Evolutionary conservation across 2,329 filamentous ascomycete genomes (phyloP), one percentile per base, ranked within the genome.

Genomic region (Septoria petroselini): DNA sequence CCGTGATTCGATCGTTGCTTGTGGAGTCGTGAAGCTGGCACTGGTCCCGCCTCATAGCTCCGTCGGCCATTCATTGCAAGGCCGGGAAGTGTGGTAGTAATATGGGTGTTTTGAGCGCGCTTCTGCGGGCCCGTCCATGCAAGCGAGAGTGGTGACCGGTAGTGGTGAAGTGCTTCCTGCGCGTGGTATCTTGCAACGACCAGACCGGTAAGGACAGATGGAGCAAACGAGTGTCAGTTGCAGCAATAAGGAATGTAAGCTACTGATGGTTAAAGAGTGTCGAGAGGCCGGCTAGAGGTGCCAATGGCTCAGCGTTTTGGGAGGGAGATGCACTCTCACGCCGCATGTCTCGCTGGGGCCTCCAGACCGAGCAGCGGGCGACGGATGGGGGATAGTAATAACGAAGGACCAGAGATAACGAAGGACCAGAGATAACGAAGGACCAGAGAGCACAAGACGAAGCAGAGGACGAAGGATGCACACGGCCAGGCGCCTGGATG

Each of bases 1-100:
- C 53, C 58, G 18, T 51, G 46, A 33, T 48, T 53, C 4, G 60
- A 58, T 18, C 50, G 48, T 38, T 64, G 58, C 53, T 63, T 62
- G 43, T 57, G 57, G 30, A 62, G 33, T 12, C 54, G 54, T 30
- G 48, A 41, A 8, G 48, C 19, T n/a, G 54, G 41, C 21, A 17
- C 42, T 19, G n/a, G n/a, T n/a, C n/a, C n/a, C n/a, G 50, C 51
- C 39, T 63, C 60, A 18, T 50, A 34, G 47, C 55, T 61, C 7
- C 47, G 35, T 45, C 55, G 48, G 25, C 48, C 46, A 8, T 55
- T 53, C 50, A 48, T 53, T n/a, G 30, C 34, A 33, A 17, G 15
- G 15, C 19, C 15, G 7, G 17, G 7, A 8, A 12, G 14, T 11
- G 19, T 18, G 29, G 23, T 27, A 34, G 34, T 12, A 34, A 15